Percentiles rank a stretch among this genome's conserved stretches.
Conservation (phyloP, 805 yeast genomes). For the Lipomyces sp. region DNA sequence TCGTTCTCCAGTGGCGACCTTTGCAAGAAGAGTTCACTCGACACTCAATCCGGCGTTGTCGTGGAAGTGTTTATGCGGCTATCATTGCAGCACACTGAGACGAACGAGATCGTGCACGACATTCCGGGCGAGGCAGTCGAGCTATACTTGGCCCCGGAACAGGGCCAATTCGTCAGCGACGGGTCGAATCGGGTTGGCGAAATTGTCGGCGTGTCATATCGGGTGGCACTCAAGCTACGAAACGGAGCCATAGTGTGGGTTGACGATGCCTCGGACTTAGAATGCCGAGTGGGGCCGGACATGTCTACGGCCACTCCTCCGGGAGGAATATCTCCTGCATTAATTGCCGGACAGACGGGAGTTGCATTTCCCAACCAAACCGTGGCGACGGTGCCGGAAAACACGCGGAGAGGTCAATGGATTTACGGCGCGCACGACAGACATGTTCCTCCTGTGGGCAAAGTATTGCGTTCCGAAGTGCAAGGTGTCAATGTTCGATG, state of each 20-base stretch:
- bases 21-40: slow-evolving; percentile 13
- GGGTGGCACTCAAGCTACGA: slow-evolving; percentile 10
- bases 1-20: slow-evolving; percentile 24
- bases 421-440: slow-evolving; percentile 18
- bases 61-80: slow-evolving; percentile 18
- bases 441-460: slow-evolving; percentile 5
- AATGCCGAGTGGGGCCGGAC: slow-evolving; percentile 3
- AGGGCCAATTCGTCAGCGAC: slow-evolving; percentile 24
- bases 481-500: slow-evolving; percentile 18
- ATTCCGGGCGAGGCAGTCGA: slow-evolving; percentile 20
- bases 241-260: slow-evolving; percentile 26
- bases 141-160: slow-evolving; percentile 20
- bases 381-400: slow-evolving; percentile 8
- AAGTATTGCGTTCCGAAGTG: slow-evolving; percentile 17
- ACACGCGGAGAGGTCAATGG: slow-evolving; percentile 21
- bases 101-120: slow-evolving; percentile 18
- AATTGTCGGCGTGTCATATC: slow-evolving; percentile 4
- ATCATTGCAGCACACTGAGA: slow-evolving; percentile 25
- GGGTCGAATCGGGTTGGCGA: slow-evolving; percentile 18
- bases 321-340: slow-evolving; percentile 23
- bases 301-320: slow-evolving; percentile 17
- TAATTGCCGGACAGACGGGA: slow-evolving; percentile 17
- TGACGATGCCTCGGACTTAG: slow-evolving; percentile 10
- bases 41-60: slow-evolving; percentile 23
- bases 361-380: slow-evolving; percentile 21